phyloP scores from a whole-genome alignment of 768 basidiomycete species.

The Termitomyces sp. region DNA sequence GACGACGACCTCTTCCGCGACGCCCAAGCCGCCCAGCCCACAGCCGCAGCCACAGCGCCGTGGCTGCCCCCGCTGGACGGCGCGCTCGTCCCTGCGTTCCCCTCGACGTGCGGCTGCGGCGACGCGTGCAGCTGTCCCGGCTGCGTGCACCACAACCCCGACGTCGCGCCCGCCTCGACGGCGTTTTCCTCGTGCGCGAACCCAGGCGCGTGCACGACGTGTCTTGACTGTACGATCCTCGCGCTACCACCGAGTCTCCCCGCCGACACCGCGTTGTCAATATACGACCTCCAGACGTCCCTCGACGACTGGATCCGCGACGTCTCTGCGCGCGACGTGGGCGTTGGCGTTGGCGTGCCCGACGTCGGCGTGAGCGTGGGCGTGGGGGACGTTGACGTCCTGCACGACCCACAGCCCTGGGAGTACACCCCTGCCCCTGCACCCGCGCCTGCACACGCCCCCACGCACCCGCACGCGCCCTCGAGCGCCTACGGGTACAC shows the following conservation, averaged over 20 bases:
- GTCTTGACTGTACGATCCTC: slow-evolving; percentile 61
- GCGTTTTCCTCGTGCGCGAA: slow-evolving; percentile 33
- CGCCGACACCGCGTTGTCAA: slow-evolving; percentile 34
- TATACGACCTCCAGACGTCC: slow-evolving; percentile 13
- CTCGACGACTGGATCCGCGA: slow-evolving; percentile 14
- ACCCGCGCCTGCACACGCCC: neutral
- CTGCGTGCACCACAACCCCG: slow-evolving; percentile 49
- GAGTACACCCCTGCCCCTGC: too few relatives aligned
- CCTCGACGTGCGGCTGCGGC: slow-evolving; percentile 59
- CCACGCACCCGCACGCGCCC: too few relatives aligned
- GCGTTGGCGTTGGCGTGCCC: too few relatives aligned
- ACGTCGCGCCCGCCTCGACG: slow-evolving; percentile 25
- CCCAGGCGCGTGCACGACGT: slow-evolving; percentile 36
- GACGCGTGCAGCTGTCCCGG: slow-evolving; percentile 61
- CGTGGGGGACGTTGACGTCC: too few relatives aligned
- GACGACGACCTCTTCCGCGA: slow-evolving; percentile 22
- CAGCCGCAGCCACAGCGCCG: neutral
- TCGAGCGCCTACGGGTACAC: slow-evolving; percentile 4
- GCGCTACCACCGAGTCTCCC: slow-evolving; percentile 36
- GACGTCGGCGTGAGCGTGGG: too few relatives aligned
- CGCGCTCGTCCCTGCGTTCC: slow-evolving; percentile 24
- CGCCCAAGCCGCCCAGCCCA: too few relatives aligned
- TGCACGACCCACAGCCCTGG: too few relatives aligned
- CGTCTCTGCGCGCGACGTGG: neutral
- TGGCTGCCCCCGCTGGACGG: slow-evolving; percentile 19